phyloP scores from a whole-genome alignment of 1,284 basidiomycete genomes.

The Golubevia pallescens region DNA sequence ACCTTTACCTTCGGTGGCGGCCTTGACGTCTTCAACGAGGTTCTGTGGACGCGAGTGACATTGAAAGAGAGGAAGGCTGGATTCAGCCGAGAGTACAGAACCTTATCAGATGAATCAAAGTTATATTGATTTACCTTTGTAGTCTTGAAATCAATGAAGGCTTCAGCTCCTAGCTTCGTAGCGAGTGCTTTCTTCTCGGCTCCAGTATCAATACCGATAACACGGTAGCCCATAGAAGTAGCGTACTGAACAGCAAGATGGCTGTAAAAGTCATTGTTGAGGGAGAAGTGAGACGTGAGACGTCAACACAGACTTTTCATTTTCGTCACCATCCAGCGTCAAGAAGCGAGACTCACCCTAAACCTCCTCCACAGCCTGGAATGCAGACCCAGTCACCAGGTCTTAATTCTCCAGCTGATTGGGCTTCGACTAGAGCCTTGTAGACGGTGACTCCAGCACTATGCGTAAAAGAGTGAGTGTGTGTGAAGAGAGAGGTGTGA shows the following conservation, averaged over 20 bases:
- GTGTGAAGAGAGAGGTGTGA: neutral
- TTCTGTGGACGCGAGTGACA: slow-evolving; percentile 55
- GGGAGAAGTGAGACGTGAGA: too few species aligned
- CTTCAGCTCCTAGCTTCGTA: slow-evolving; percentile 75
- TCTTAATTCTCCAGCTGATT: slow-evolving; percentile 65
- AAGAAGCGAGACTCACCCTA: slow-evolving; percentile 65
- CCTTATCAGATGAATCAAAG: neutral
- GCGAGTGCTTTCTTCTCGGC: slow-evolving; percentile 77
- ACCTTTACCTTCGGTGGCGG: slow-evolving; percentile 74
- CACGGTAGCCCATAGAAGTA: slow-evolving; percentile 69
- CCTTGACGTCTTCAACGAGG: slow-evolving; percentile 72
- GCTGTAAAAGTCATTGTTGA: slow-evolving; percentile 46
- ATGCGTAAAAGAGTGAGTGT: neutral
- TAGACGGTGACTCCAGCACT: slow-evolving; percentile 76
- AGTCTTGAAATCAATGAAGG: slow-evolving; percentile 79
- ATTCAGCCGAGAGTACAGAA: too few species aligned
- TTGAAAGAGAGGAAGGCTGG: neutral
- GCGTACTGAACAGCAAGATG: slow-evolving; percentile 77
- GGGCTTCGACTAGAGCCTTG: slow-evolving; percentile 79
- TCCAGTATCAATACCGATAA: slow-evolving; percentile 81
- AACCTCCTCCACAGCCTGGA: slow-evolving; percentile 76
- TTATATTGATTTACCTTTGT: slow-evolving; percentile 39
- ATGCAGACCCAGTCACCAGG: slow-evolving; percentile 83
- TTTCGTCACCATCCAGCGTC: neutral
- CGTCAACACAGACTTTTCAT: too few species aligned